These are phyloP conservation scores for Fraxinus excelsior DNA, from an alignment of 257 asterid genomes.

Conservation along the genomic window DNA sequence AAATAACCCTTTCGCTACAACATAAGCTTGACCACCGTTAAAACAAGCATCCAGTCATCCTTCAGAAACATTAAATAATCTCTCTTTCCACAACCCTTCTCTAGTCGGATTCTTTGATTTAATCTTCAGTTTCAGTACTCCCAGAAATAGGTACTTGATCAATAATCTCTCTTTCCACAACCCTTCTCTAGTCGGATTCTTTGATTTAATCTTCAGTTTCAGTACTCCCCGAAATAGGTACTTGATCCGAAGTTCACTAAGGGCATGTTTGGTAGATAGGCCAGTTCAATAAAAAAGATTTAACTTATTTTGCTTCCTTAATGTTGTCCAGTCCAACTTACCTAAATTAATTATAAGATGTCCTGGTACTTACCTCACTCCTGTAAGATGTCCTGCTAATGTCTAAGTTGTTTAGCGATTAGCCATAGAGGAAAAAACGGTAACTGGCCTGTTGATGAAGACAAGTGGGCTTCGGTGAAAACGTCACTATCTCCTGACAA, in stretches of 20 bases:
- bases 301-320: background rate
- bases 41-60: background rate
- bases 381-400: background rate
- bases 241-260: background rate
- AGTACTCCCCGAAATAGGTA: no score
- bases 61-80: no score
- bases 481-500: constrained; percentile 29
- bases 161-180: no score
- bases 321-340: background rate
- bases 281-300: background rate
- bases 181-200: no score
- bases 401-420: constrained; percentile 11
- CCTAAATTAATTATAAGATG: background rate
- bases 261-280: background rate
- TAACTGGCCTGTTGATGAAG: constrained; percentile 33
- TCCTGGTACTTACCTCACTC: background rate
- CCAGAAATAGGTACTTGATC: background rate
- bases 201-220: no score
- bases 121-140: no score
- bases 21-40: background rate
- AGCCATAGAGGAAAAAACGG: constrained; percentile 49
- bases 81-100: no score
- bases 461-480: constrained; percentile 27
- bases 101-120: no score
- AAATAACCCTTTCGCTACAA: no score